These are phyloP conservation scores for Vitis riparia DNA, from an alignment of 164 flowering plant genomes.

Conservation along the genomic window DNA sequence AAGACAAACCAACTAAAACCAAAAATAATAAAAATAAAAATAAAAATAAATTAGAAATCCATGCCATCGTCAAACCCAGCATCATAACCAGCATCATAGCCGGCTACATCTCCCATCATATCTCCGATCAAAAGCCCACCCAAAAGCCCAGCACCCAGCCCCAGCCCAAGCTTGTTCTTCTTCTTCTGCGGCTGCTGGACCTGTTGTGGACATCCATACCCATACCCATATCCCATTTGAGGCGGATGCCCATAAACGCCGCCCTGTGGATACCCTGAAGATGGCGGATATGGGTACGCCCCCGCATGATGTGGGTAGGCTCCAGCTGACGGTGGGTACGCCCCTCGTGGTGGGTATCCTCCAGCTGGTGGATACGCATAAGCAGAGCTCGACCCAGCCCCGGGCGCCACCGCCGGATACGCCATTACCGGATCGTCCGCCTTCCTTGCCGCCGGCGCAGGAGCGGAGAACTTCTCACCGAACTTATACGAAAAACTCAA, in stretches of 20 bases:
- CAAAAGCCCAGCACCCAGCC: constrained; percentile 36
- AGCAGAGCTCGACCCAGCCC: not conserved
- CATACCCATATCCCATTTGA: constrained; percentile 9
- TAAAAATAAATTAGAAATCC: constrained; percentile 13
- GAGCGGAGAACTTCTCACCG: constrained; percentile 18
- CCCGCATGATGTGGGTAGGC: constrained; percentile 1
- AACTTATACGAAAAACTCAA: constrained; percentile 15
- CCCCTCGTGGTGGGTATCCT: constrained; percentile 9
- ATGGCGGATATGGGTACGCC: constrained; percentile 12
- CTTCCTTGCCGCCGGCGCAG: not conserved
- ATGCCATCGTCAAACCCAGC: constrained; percentile 19
- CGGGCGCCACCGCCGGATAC: constrained; percentile 8
- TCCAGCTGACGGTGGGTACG: constrained; percentile 4
- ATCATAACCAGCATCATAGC: constrained; percentile 24
- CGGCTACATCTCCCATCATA: constrained; percentile 26
- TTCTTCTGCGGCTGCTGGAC: constrained; percentile 15
- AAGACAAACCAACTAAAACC: no score
- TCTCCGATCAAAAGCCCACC: constrained; percentile 40
- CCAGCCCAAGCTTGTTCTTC: constrained; percentile 28
- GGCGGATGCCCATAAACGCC: not conserved
- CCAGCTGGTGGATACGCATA: not conserved
- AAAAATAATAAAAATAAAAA: not conserved
- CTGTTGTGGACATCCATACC: constrained; percentile 9
- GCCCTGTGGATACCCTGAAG: constrained; percentile 15
- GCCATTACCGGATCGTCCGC: constrained; percentile 23